A percentile compares a stretch with the other conserved stretches of the same genome.
Conservation (phyloP, 1,284 basidiomycete species). For the Naganishia sp. region DNA sequence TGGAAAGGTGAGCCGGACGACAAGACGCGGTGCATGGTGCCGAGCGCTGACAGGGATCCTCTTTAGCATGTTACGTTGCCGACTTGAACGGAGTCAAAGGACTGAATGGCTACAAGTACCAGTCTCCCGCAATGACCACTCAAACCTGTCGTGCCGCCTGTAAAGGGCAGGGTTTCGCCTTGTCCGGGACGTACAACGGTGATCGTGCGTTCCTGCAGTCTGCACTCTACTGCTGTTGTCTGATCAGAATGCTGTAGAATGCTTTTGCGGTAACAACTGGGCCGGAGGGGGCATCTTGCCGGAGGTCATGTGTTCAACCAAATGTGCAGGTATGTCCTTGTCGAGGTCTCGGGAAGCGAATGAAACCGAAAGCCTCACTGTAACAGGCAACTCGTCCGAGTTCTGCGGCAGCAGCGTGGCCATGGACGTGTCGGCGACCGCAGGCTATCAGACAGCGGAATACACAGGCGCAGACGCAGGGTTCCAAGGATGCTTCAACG, state of each 20-base stretch:
- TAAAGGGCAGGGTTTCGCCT: slow-evolving; percentile 34
- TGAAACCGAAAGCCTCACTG: not conserved
- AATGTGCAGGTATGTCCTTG: slow-evolving; percentile 13
- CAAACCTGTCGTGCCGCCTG: slow-evolving; percentile 37
- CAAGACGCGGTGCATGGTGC: no score
- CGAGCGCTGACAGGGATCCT: not conserved
- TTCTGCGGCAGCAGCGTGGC: slow-evolving; percentile 17
- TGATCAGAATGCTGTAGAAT: slow-evolving; percentile 17
- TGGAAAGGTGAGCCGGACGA: slow-evolving; percentile 8
- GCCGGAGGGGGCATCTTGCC: slow-evolving; percentile 13
- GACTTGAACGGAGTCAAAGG: slow-evolving; percentile 24
- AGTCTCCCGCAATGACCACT: slow-evolving; percentile 33
- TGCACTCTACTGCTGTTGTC: not conserved
- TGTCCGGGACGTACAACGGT: slow-evolving; percentile 34
- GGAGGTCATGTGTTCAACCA: slow-evolving; percentile 14
- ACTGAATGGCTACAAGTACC: slow-evolving; percentile 22
- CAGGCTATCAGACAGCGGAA: slow-evolving; percentile 2
- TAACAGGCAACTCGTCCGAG: slow-evolving; percentile 11
- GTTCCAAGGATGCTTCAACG: slow-evolving; percentile 25
- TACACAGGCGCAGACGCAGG: slow-evolving; percentile 23
- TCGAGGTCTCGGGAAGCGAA: no score
- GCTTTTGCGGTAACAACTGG: slow-evolving; percentile 37
- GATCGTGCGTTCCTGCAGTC: slow-evolving; percentile 3
- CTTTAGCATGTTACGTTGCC: slow-evolving; percentile 14
- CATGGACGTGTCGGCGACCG: slow-evolving; percentile 22